Conservation (phyloP, 768 basidiomycete genomes). For the Kondoa subrosea region DNA sequence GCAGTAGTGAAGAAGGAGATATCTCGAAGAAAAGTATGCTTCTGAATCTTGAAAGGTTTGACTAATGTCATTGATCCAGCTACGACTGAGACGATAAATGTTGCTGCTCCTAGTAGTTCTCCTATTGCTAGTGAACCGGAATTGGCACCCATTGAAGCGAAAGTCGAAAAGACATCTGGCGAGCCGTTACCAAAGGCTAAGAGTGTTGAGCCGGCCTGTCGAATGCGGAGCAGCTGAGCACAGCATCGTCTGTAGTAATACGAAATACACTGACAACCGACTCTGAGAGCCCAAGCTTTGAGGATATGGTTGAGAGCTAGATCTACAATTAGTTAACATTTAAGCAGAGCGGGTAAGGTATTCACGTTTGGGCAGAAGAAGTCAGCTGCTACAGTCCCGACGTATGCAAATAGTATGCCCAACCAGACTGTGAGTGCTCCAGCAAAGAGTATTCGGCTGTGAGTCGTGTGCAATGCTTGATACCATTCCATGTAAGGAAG, state of each 20-base stretch:
- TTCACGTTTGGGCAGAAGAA: constrained; percentile 78
- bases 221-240: background rate
- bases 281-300: constrained; percentile 70
- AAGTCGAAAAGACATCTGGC: constrained; percentile 90
- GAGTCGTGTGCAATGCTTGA: background rate
- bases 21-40: constrained; percentile 70
- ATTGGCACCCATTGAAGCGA: constrained; percentile 68
- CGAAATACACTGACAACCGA: constrained; percentile 40
- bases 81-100: constrained; percentile 90
- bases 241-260: background rate
- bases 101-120: constrained; percentile 82
- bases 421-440: constrained; percentile 56
- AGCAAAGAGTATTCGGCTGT: constrained; percentile 43
- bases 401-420: constrained; percentile 80
- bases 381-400: constrained; percentile 86
- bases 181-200: constrained; percentile 94
- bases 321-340: background rate
- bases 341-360: no score
- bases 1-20: constrained; percentile 85
- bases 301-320: constrained; percentile 53
- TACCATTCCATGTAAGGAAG: constrained; percentile 4
- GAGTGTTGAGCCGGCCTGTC: constrained; percentile 73
- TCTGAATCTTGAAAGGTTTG: constrained; percentile 73
- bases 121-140: constrained; percentile 85
- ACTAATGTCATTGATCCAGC: constrained; percentile 97